A percentile compares a stretch with the other conserved stretches of the same genome.
Evolutionary conservation across 352 stramenopile genomes (phyloP).

Genomic region (Pythium periplocum): DNA sequence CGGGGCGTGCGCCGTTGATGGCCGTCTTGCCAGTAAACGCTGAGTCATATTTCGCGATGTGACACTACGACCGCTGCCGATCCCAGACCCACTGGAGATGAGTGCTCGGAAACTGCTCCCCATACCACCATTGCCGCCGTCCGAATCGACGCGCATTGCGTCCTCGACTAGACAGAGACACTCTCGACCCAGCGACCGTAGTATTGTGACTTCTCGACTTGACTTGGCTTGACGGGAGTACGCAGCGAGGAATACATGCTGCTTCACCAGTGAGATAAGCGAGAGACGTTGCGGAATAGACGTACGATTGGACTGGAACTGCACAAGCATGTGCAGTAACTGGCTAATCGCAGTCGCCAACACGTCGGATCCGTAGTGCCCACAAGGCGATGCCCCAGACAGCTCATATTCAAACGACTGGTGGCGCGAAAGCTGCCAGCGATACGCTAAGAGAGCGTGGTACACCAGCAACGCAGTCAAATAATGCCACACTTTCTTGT

Average conservation of each 20-base stretch:
- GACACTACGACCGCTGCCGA: no score
- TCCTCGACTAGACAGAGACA: slow-evolving; percentile 10
- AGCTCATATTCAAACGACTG: slow-evolving; percentile 12
- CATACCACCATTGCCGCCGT: no score
- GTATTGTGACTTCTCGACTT: slow-evolving; percentile 4
- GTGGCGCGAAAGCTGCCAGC: slow-evolving; percentile 11
- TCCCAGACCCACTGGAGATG: no score
- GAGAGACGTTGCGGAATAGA: neutral
- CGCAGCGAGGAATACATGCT: slow-evolving; percentile 13
- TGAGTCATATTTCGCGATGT: neutral
- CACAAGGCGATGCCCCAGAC: neutral
- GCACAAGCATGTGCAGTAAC: slow-evolving; percentile 6
- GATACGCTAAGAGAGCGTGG: slow-evolving; percentile 27
- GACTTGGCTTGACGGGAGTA: slow-evolving; percentile 10
- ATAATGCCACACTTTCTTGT: slow-evolving; percentile 17
- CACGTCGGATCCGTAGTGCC: slow-evolving; percentile 11
- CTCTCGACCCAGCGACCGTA: slow-evolving; percentile 9
- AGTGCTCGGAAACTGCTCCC: no score
- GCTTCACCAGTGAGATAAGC: slow-evolving; percentile 2
- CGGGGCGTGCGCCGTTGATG: neutral
- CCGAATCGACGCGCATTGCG: neutral
- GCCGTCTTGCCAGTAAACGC: neutral
- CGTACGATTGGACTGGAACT: neutral
- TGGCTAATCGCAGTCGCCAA: slow-evolving; percentile 16
- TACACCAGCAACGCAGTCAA: slow-evolving; percentile 40